A percentile compares a stretch with the other conserved stretches of the same genome.
phyloP scores from a whole-genome alignment of 371 early-diverging fungal species.

The Haplosporangium sp. region DNA sequence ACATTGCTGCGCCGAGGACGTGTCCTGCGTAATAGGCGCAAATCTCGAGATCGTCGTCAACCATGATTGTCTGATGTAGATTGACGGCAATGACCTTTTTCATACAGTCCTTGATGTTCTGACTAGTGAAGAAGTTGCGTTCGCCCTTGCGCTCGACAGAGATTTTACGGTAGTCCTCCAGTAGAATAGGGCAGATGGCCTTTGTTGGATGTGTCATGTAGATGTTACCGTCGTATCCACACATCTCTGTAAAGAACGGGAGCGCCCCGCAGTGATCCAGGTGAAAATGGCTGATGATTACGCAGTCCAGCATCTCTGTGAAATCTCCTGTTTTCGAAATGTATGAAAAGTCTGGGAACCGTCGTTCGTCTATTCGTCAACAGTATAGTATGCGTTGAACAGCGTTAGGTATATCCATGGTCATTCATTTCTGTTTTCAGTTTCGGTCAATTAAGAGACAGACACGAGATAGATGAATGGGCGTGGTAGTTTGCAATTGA shows the following conservation, averaged over 20 bases:
- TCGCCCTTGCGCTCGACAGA: constrained; percentile 88
- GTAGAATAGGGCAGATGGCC: constrained; percentile 91
- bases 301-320: constrained; percentile 88
- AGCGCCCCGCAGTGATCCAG: constrained; percentile 98
- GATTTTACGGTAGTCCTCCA: constrained; percentile 95
- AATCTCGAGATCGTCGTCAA: constrained; percentile 87
- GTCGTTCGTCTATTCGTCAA: constrained; percentile 71
- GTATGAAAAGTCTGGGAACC: constrained; percentile 98
- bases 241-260: constrained; percentile 95
- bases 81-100: constrained; percentile 91
- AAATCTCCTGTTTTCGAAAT: constrained; percentile 88
- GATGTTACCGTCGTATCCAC: constrained; percentile 95
- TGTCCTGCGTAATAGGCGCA: constrained; percentile 98
- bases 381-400: too few relatives aligned
- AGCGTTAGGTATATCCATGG: too few relatives aligned
- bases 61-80: constrained; percentile 87
- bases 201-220: constrained; percentile 98
- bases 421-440: too few relatives aligned
- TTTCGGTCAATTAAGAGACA: neutral
- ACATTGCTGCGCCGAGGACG: constrained; percentile 99
- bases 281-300: constrained; percentile 97
- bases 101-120: constrained; percentile 90
- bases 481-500: neutral
- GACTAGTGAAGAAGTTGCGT: constrained; percentile 86
- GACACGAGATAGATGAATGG: neutral